Percentiles rank a stretch among this genome's conserved stretches.
These are phyloP conservation scores for Mycena maculata DNA, from an alignment of 768 basidiomycete species.

Conservation along the genomic window DNA sequence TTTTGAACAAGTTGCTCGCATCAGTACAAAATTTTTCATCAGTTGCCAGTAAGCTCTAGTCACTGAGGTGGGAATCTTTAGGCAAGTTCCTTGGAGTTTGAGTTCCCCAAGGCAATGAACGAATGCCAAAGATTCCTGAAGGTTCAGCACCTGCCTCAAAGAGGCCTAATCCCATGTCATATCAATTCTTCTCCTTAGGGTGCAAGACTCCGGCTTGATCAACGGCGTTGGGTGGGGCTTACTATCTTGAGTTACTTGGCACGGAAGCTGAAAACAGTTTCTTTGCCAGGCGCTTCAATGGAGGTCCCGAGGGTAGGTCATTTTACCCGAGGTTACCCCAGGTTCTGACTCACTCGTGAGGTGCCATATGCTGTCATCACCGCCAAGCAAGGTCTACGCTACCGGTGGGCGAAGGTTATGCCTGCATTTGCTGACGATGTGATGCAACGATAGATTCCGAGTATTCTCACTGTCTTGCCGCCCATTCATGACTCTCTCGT, in stretches of 20 bases:
- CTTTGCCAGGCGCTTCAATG: constrained; percentile 49
- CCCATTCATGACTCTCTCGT: constrained; percentile 52
- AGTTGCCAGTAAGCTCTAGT: too few species aligned
- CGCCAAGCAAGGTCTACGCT: constrained; percentile 54
- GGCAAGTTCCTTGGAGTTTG: too few species aligned
- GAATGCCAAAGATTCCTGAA: too few species aligned
- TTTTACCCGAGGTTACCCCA: not conserved
- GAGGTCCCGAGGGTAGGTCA: constrained; percentile 51
- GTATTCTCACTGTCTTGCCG: constrained; percentile 60
- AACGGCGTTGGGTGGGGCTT: constrained; percentile 50
- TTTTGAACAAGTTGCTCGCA: too few species aligned
- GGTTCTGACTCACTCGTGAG: constrained; percentile 34
- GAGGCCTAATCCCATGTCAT: too few species aligned
- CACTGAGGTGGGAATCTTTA: too few species aligned
- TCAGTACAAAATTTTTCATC: too few species aligned
- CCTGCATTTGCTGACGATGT: not conserved
- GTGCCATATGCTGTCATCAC: constrained; percentile 55
- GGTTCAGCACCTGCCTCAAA: too few species aligned
- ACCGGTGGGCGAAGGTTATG: constrained; percentile 49
- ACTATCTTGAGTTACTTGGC: too few species aligned
- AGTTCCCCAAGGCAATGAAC: too few species aligned
- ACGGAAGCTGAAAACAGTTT: too few species aligned
- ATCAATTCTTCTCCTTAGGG: constrained; percentile 19
- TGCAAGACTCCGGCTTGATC: constrained; percentile 55
- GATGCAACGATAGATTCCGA: constrained; percentile 54